Percentiles rank a stretch among this genome's conserved stretches.
phyloP scores from a whole-genome alignment of 2,329 filamentous ascomycete species.

The Trichoderma cornu-damae region DNA sequence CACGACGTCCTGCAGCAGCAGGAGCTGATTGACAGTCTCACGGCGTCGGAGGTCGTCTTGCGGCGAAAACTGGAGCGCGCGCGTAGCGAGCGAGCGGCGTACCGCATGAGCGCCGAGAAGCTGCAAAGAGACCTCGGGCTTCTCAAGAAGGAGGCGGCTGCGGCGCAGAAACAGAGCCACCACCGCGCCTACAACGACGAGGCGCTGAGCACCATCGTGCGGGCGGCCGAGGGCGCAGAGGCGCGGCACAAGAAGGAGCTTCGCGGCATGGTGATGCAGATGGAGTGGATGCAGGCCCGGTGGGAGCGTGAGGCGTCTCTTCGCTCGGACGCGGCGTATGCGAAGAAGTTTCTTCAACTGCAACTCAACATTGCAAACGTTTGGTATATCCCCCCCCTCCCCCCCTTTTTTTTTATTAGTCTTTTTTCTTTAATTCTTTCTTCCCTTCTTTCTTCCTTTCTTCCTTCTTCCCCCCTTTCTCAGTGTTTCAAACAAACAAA shows the following conservation, averaged over 20 bases:
- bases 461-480: no score
- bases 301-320: slow-evolving; percentile 76
- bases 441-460: no score
- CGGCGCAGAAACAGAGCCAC: slow-evolving; percentile 23
- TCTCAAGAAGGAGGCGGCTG: slow-evolving; percentile 34
- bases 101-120: slow-evolving; percentile 50
- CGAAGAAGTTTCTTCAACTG: slow-evolving; percentile 76
- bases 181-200: slow-evolving; percentile 29
- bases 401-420: not conserved
- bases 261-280: slow-evolving; percentile 78
- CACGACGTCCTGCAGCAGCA: slow-evolving; percentile 67
- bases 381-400: slow-evolving; percentile 59
- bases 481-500: no score
- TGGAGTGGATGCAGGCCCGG: slow-evolving; percentile 81
- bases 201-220: slow-evolving; percentile 55
- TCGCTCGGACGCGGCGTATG: slow-evolving; percentile 73
- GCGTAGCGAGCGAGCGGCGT: slow-evolving; percentile 58
- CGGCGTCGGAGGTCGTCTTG: slow-evolving; percentile 54
- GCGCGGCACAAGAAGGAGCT: slow-evolving; percentile 69
- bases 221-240: slow-evolving; percentile 57
- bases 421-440: no score
- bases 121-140: slow-evolving; percentile 47
- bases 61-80: slow-evolving; percentile 64
- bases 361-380: slow-evolving; percentile 79
- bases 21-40: slow-evolving; percentile 54